Evolutionary conservation across 2,329 filamentous ascomycete genomes (phyloP).

Genomic region (Ceratocystis cacaofunesta): DNA sequence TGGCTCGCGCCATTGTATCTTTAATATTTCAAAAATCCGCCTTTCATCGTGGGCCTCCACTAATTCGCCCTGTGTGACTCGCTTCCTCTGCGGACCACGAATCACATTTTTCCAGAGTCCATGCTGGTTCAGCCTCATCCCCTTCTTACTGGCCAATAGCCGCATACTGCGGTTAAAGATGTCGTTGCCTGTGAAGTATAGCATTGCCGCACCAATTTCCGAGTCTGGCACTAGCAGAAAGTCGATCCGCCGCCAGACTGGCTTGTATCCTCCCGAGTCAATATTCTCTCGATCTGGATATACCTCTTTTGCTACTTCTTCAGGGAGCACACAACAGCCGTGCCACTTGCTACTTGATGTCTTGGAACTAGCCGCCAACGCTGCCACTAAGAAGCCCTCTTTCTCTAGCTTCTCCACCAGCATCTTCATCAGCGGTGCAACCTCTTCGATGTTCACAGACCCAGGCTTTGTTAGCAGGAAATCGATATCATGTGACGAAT

Average conservation of each 20-base stretch:
- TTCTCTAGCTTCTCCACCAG: conserved; percentile 49
- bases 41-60: conserved; percentile 63
- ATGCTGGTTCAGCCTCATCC: conserved; percentile 71
- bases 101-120: conserved; percentile 62
- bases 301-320: conserved; percentile 22
- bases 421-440: conserved; percentile 45
- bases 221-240: conserved; percentile 66
- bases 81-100: conserved; percentile 40
- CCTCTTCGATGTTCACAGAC: conserved; percentile 37
- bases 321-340: conserved; percentile 61
- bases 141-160: conserved; percentile 62
- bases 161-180: conserved; percentile 84
- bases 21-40: conserved; percentile 66
- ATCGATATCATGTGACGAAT: conserved; percentile 68
- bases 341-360: conserved; percentile 63
- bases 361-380: conserved; percentile 41
- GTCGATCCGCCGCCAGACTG: conserved; percentile 66
- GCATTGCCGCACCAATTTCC: conserved; percentile 67
- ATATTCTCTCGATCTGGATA: background rate
- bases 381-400: conserved; percentile 51
- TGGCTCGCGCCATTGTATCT: conserved; percentile 72
- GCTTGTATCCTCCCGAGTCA: background rate
- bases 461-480: conserved; percentile 60
- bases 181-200: conserved; percentile 96
- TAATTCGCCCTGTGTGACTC: conserved; percentile 51